Base-by-base conservation (phyloP, 371 early-diverging fungal genomes). In the Mortierella sp. region DNA sequence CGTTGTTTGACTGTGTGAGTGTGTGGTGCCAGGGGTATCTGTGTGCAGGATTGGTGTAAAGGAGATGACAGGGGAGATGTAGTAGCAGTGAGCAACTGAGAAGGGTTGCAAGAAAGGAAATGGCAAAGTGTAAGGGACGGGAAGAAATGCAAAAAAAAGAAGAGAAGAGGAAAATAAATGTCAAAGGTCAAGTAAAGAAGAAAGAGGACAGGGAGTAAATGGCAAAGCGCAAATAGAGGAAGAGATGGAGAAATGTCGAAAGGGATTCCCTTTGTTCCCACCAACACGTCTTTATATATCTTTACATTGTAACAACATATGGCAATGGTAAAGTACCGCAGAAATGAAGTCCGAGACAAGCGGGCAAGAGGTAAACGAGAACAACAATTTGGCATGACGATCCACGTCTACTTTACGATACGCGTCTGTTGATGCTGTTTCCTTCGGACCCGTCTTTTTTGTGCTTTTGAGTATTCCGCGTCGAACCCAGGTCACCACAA, bases 361-460 rank as follows among this genome's bases (percentile, higher is more conserved):
- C n/a, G 19, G 8, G 21, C 42, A 3, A 65, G 65, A 13, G 24
- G 65, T 9, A 65, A 57, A 57, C 11, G 57, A 31, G 38, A 2
- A 65, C 3, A 38, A 38, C 38, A 38, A 9, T 38, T 3, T 38
- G 42, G 5, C 42, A 38, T 38, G 1, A 38, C 65, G 38, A 65
- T 38, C 34, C 38, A 24, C 7, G 34, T 65, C 19, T 21, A 10
- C 19, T 13, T 10, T 7, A 65, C 65, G 38, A 38, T 21, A 60
- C 26, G 65, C 34, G 65, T 65, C 65, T 9, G 65, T 65, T 65
- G 16, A 24, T 60, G 31, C 60, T 13, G 60, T 60, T 60, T 60
- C 31, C 60, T 28, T 60, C 60, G 60, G 31, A 16, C 19, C 31
- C 16, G 60, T 60, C 60, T n/a, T 10, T 10, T 58, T 58, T 28